Base-by-base conservation (phyloP, 129 eudicot species). In the Arctium minus region DNA sequence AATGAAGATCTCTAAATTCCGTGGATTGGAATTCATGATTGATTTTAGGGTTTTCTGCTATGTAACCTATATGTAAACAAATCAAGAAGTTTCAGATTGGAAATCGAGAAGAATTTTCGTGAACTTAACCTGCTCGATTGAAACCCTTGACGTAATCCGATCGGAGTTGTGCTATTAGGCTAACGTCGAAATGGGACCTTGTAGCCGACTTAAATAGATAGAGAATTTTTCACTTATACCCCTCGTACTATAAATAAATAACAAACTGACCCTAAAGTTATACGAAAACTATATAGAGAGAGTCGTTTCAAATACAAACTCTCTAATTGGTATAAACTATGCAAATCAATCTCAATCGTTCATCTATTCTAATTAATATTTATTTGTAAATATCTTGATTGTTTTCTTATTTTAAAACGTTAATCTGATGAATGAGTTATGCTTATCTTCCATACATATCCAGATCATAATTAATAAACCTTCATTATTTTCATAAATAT, bases 1-100 rank as follows among this genome's bases (percentile, higher is more conserved):
- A 35, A 92, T 17, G 72, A 89, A 90, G 65, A 92, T 30, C 73
- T 89, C 86, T 27, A 85, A 78, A 72, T 75, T 79, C 18, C 73
- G 10, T 35, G 79, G 4, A 13, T 83, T 71, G 85, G 89, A 44
- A 67, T 81, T 76, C 92, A 87, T 91, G 81, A 22, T 83, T 10
- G 30, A 68, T 40, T 75, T 37, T 2, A 62, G 67, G 85, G 31
- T 74, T 38, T 40, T 82, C 75, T 10, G 50, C 1, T 65, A 29
- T 39, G 48, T 18, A 13, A 4, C 42, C 29, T 46, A 48, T 69
- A 46, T 62, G 77, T 12, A 46, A 22, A 82, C 3, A 37, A 15
- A 76, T 76, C 1, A 31, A 56, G 22, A 36, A 12, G 7, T 17
- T 65, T 83, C 42, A 48, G 70, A 50, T 69, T 18, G 4, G 15